These are phyloP conservation scores for Oryza meridionalis DNA, from an alignment of 176 grass and related monocot genomes.

Conservation along the genomic window DNA sequence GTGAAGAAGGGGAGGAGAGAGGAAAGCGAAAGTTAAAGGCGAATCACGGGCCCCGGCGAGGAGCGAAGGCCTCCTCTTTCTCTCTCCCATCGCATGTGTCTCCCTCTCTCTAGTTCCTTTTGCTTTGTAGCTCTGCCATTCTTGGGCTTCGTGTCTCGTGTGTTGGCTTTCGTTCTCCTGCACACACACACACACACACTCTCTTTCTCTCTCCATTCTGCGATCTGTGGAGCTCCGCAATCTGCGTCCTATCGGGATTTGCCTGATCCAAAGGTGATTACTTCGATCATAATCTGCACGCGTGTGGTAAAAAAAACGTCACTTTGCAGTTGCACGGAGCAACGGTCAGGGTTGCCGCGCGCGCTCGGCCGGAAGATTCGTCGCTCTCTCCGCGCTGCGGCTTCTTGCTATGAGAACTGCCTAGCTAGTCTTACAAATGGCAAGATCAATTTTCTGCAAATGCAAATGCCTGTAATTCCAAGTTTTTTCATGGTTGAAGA, in stretches of 20 bases:
- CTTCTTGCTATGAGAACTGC: neutral
- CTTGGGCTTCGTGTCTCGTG: conserved; percentile 34
- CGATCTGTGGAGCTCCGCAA: neutral
- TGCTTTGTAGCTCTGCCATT: conserved; percentile 52
- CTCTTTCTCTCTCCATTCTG: neutral
- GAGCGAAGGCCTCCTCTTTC: neutral
- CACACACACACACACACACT: no score
- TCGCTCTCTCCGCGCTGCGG: neutral
- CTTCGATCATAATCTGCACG: conserved; percentile 51
- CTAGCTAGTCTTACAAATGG: neutral
- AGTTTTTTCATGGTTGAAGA: neutral
- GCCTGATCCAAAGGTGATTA: conserved; percentile 63
- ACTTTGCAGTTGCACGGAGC: conserved; percentile 30
- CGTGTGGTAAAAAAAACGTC: conserved; percentile 47
- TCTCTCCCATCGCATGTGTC: neutral
- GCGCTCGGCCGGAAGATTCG: neutral
- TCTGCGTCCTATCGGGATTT: conserved; percentile 46
- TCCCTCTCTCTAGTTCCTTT: conserved; percentile 42
- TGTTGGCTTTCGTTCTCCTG: conserved; percentile 23
- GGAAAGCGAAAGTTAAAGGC: conserved; percentile 63
- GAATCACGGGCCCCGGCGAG: conserved; percentile 59
- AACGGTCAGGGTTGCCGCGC: conserved; percentile 17
- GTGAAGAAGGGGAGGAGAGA: conserved; percentile 26
- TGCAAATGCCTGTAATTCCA: neutral
- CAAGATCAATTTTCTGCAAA: conserved; percentile 6